phyloP scores from a whole-genome alignment of 495 filamentous ascomycete genomes.

The Thermothielavioides terrestris region DNA sequence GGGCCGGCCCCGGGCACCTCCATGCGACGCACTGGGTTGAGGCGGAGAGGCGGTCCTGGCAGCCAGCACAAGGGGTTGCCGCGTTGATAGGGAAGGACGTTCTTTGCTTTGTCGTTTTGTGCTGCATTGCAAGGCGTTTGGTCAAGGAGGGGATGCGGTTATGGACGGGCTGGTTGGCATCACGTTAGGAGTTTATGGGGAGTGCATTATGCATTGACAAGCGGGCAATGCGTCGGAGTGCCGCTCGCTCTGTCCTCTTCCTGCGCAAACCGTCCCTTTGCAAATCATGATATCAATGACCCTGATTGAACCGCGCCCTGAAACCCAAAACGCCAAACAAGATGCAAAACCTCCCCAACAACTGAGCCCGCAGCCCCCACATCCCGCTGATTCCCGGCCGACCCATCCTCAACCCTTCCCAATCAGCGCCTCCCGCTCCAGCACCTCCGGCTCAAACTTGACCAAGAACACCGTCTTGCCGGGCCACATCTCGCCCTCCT shows the following conservation, averaged over 20 bases:
- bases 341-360: constrained; percentile 10
- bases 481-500: constrained; percentile 81
- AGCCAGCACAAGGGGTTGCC: constrained; percentile 34
- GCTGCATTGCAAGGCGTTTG: constrained; percentile 5
- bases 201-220: not conserved
- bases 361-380: not conserved
- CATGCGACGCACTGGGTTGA: constrained; percentile 6
- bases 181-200: not conserved
- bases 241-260: not conserved
- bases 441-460: constrained; percentile 75
- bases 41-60: constrained; percentile 6
- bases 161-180: not conserved
- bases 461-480: constrained; percentile 92
- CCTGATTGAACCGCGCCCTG: not conserved
- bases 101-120: not conserved
- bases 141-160: not conserved
- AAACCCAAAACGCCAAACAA: constrained; percentile 17
- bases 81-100: constrained; percentile 24
- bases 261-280: not conserved
- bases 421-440: constrained; percentile 75
- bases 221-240: not conserved
- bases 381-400: not conserved
- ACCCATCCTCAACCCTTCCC: constrained; percentile 29
- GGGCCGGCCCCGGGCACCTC: constrained; percentile 27
- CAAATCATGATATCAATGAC: not conserved